Evolutionary conservation across 2,329 filamentous ascomycete species (phyloP).

Genomic region (Dissoconium aciculare): DNA sequence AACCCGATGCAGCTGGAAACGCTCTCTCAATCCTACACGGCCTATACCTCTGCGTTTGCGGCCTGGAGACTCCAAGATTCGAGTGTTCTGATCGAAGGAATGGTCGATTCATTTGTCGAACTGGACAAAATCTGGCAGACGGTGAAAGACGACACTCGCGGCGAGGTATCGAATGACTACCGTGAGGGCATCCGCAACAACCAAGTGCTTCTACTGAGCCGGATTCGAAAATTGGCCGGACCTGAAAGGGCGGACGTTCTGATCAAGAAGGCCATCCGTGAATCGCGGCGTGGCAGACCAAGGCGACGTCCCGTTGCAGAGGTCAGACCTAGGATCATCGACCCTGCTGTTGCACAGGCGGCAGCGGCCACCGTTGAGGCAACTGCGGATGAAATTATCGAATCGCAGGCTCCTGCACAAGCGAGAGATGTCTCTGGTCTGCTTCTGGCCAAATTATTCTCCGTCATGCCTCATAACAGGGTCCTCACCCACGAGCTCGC

Average conservation of each 20-base stretch:
- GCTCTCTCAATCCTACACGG: conserved; percentile 54
- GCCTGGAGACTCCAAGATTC: conserved; percentile 74
- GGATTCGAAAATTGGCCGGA: conserved; percentile 65
- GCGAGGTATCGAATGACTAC: conserved; percentile 60
- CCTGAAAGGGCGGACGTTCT: conserved; percentile 54
- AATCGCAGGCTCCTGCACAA: conserved; percentile 10
- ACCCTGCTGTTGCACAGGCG: conserved; percentile 9
- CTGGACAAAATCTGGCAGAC: conserved; percentile 72
- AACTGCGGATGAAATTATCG: conserved; percentile 10
- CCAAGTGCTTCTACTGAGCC: conserved; percentile 61
- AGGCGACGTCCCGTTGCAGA: conserved; percentile 54
- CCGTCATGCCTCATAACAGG: conserved; percentile 55
- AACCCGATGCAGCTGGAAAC: conserved; percentile 47
- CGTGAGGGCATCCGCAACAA: conserved; percentile 67
- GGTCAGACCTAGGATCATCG: conserved; percentile 50
- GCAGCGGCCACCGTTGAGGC: conserved; percentile 9
- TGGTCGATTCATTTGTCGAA: conserved; percentile 76
- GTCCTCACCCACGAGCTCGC: conserved; percentile 64
- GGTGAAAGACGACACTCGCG: conserved; percentile 62
- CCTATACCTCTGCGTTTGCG: conserved; percentile 65
- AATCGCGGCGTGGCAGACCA: conserved; percentile 50
- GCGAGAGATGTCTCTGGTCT: conserved; percentile 26
- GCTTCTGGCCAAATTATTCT: conserved; percentile 37
- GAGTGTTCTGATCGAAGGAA: conserved; percentile 61
- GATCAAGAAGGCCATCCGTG: conserved; percentile 59